A percentile compares a stretch with the other conserved stretches of the same genome.
Evolutionary conservation across 2,329 filamentous ascomycete genomes (phyloP).

Genomic region (Neofusicoccum parvum): DNA sequence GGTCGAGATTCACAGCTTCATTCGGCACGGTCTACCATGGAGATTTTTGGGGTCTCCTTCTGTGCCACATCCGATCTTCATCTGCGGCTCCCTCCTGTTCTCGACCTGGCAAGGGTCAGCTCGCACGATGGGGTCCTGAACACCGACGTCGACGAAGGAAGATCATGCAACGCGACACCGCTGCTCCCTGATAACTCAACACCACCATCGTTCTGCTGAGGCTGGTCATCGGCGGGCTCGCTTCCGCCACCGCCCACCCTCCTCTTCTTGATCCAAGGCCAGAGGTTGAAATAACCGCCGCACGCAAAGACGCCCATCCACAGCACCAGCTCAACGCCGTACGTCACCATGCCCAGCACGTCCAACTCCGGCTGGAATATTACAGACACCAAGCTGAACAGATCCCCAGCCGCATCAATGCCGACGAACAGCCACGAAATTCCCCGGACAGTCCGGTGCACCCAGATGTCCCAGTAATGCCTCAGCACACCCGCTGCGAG

Average conservation of each 20-base stretch:
- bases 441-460: conserved; percentile 66
- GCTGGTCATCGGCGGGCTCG: not conserved
- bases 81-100: not conserved
- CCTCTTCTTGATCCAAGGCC: conserved; percentile 57
- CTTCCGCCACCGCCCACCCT: conserved; percentile 26
- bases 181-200: not conserved
- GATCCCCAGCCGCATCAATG: conserved; percentile 69
- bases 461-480: conserved; percentile 71
- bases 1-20: too few relatives aligned
- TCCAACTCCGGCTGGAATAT: conserved; percentile 63
- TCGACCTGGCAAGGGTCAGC: conserved; percentile 26
- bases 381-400: conserved; percentile 67
- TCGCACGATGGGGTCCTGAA: conserved; percentile 59
- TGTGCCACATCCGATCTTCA: not conserved
- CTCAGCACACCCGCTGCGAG: conserved; percentile 67
- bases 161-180: conserved; percentile 48
- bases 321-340: conserved; percentile 65
- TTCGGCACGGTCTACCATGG: too few relatives aligned
- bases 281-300: conserved; percentile 65
- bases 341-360: conserved; percentile 66
- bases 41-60: not conserved
- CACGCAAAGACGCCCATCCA: conserved; percentile 70
- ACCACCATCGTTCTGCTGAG: not conserved
- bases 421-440: conserved; percentile 73
- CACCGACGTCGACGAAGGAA: conserved; percentile 65